These are phyloP conservation scores for Linderina pennispora DNA, from an alignment of 192 early-diverging fungal species.

Conservation along the genomic window DNA sequence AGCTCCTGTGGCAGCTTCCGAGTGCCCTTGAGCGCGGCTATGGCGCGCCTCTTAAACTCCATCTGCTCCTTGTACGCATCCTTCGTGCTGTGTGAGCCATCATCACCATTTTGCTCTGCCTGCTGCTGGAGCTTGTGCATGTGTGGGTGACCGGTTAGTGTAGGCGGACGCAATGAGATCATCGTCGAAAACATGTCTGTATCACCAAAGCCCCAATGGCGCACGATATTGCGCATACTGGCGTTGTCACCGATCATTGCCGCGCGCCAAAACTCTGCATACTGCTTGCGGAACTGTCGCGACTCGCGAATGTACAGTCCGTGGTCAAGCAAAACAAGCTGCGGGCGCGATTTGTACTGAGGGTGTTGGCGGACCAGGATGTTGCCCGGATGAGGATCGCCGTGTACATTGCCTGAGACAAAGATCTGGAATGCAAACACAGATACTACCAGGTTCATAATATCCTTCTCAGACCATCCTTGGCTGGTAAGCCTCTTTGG, in stretches of 20 bases:
- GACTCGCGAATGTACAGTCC: slow-evolving; percentile 83
- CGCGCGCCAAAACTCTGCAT: slow-evolving; percentile 81
- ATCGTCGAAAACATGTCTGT: slow-evolving; percentile 34
- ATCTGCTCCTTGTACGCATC: slow-evolving; percentile 64
- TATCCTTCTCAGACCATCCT: slow-evolving; percentile 29
- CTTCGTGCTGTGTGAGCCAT: too few species aligned
- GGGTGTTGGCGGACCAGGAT: slow-evolving; percentile 72
- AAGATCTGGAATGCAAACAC: slow-evolving; percentile 87
- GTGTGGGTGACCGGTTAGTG: neutral
- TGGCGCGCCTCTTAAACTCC: slow-evolving; percentile 65
- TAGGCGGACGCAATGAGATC: slow-evolving; percentile 37
- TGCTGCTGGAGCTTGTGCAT: too few species aligned
- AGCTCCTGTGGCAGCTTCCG: slow-evolving; percentile 77
- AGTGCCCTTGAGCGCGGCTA: slow-evolving; percentile 64
- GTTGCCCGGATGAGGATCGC: slow-evolving; percentile 84
- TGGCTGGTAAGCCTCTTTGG: slow-evolving; percentile 22
- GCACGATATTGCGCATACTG: slow-evolving; percentile 57
- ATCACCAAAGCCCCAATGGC: slow-evolving; percentile 59
- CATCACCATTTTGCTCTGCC: too few species aligned
- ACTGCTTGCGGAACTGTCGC: slow-evolving; percentile 63
- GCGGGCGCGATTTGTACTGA: slow-evolving; percentile 28
- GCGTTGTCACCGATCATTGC: slow-evolving; percentile 68
- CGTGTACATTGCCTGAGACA: slow-evolving; percentile 78
- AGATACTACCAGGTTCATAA: slow-evolving; percentile 70
- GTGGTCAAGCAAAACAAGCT: slow-evolving; percentile 85